These are phyloP conservation scores for Boletus albobrunnescens DNA, from an alignment of 1,284 basidiomycete genomes.

Conservation along the genomic window DNA sequence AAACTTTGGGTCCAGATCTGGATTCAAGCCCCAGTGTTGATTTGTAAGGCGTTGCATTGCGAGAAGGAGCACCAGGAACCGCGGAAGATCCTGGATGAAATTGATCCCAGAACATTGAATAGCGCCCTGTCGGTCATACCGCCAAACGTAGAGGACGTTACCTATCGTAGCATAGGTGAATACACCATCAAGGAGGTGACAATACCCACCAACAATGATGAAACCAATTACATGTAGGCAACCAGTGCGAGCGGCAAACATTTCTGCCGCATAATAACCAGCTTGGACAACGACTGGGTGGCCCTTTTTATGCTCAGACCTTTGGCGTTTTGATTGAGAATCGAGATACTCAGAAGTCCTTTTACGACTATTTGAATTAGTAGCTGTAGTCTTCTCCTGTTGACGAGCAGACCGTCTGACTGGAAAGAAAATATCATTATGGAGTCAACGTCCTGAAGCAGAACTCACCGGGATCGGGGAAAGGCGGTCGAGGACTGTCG, in stretches of 20 bases:
- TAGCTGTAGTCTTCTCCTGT: not conserved
- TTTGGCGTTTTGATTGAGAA: not conserved
- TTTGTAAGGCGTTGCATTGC: not conserved
- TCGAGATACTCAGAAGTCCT: not conserved
- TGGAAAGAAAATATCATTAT: not conserved
- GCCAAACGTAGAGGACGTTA: not conserved
- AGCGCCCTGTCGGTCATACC: not conserved
- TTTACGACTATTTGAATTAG: not conserved
- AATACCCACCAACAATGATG: not conserved
- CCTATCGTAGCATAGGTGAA: not conserved
- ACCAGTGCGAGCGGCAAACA: not conserved
- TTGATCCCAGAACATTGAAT: slow-evolving; percentile 1
- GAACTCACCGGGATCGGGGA: not conserved
- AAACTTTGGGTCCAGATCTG: not conserved
- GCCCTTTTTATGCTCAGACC: not conserved
- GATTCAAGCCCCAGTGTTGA: not conserved
- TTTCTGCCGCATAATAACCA: not conserved
- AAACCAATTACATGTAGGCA: not conserved
- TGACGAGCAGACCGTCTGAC: not conserved
- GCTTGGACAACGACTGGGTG: not conserved
- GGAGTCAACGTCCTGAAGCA: not conserved
- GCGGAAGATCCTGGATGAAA: not conserved
- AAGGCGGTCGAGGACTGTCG: not conserved
- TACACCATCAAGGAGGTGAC: not conserved
- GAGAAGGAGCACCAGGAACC: not conserved